These are phyloP conservation scores for Auriscalpium orientale DNA, from an alignment of 768 basidiomycete species.

Conservation along the genomic window DNA sequence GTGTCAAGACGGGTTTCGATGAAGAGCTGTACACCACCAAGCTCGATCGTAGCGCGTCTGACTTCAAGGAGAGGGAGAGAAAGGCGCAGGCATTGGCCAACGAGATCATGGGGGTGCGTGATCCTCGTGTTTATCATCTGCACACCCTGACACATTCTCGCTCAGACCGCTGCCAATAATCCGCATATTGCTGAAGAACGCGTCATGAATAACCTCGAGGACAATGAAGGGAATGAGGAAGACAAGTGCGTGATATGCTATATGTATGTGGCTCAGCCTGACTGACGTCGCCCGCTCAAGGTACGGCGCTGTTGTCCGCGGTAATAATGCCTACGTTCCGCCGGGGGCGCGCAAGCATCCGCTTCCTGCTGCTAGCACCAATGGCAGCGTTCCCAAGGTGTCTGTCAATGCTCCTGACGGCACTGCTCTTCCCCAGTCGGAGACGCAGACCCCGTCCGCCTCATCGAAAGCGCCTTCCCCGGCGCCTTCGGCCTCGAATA, in stretches of 20 bases:
- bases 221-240: slow-evolving; percentile 82
- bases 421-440: slow-evolving; percentile 30
- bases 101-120: slow-evolving; percentile 80
- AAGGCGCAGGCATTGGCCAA: slow-evolving; percentile 84
- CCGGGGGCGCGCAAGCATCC: slow-evolving; percentile 71
- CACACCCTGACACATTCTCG: not conserved
- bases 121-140: not conserved
- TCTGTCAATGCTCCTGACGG: slow-evolving; percentile 78
- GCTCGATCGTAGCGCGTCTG: slow-evolving; percentile 74
- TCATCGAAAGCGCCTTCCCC: slow-evolving; percentile 60
- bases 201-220: slow-evolving; percentile 39
- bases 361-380: slow-evolving; percentile 25
- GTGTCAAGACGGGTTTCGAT: slow-evolving; percentile 84
- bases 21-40: slow-evolving; percentile 95
- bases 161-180: slow-evolving; percentile 59
- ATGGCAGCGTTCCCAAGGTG: slow-evolving; percentile 50
- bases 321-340: slow-evolving; percentile 87
- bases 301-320: slow-evolving; percentile 88
- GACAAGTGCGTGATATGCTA: slow-evolving; percentile 63
- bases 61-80: slow-evolving; percentile 83
- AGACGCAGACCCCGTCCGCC: slow-evolving; percentile 35
- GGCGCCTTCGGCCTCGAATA: slow-evolving; percentile 43
- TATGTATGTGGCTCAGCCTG: no score
- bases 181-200: slow-evolving; percentile 90
- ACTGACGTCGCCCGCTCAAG: slow-evolving; percentile 30